These are phyloP conservation scores for Globisporangium mamillatum DNA, from an alignment of 352 stramenopile genomes.

Conservation along the genomic window DNA sequence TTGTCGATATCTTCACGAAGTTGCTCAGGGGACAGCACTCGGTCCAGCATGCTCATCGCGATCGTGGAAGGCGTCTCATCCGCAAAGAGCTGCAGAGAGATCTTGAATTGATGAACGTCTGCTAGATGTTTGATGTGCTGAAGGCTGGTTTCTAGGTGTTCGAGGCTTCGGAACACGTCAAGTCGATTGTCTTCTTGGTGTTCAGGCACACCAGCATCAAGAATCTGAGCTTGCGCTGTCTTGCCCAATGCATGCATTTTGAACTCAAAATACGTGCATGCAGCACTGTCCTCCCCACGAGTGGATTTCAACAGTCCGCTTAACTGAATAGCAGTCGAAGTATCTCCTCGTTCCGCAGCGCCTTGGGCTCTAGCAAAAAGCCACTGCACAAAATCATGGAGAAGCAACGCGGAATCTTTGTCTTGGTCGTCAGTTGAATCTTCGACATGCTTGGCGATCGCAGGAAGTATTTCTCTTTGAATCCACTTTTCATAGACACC, in stretches of 20 bases:
- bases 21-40: constrained; percentile 30
- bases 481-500: constrained; percentile 51
- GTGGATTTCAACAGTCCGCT: constrained; percentile 27
- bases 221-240: background rate
- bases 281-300: background rate
- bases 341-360: constrained; percentile 26
- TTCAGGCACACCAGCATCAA: constrained; percentile 13
- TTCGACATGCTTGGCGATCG: constrained; percentile 30
- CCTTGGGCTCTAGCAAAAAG: constrained; percentile 27
- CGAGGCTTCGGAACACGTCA: constrained; percentile 27
- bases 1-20: constrained; percentile 34
- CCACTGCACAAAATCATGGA: constrained; percentile 31
- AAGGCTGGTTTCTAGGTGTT: constrained; percentile 37
- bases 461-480: constrained; percentile 46
- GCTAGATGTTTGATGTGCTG: constrained; percentile 51
- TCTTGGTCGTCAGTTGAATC: constrained; percentile 1
- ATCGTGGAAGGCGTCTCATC: constrained; percentile 63
- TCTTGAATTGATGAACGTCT: constrained; percentile 46
- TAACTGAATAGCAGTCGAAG: constrained; percentile 30
- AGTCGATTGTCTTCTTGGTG: constrained; percentile 18
- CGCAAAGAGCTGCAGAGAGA: constrained; percentile 51
- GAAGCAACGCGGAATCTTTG: constrained; percentile 1
- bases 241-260: constrained; percentile 17
- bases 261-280: constrained; percentile 25
- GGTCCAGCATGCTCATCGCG: constrained; percentile 75